Evolutionary conservation across 192 early-diverging fungal genomes (phyloP).

Genomic region (Coemansia sp.): DNA sequence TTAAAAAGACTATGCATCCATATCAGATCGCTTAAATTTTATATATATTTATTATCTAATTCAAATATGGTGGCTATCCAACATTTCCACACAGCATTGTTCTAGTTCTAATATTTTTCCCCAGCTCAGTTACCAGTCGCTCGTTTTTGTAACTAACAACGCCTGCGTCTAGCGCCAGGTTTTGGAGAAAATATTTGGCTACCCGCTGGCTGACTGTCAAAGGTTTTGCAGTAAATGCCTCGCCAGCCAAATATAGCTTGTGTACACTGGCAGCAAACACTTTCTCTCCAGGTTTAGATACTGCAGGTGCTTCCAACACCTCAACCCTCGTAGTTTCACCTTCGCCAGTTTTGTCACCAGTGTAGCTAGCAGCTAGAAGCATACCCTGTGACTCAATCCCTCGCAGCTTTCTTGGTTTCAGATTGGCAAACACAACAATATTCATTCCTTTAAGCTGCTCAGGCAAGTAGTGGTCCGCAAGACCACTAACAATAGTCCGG

Average conservation of each 20-base stretch:
- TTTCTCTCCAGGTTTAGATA: slow-evolving; percentile 16
- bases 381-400: slow-evolving; percentile 34
- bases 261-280: not conserved
- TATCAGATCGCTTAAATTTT: slow-evolving; percentile 11
- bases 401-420: slow-evolving; percentile 33
- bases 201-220: slow-evolving; percentile 17
- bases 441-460: slow-evolving; percentile 18
- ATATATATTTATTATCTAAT: not conserved
- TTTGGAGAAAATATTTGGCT: slow-evolving; percentile 12
- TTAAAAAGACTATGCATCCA: slow-evolving; percentile 36
- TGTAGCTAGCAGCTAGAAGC: slow-evolving; percentile 27
- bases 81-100: slow-evolving; percentile 14
- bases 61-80: slow-evolving; percentile 5
- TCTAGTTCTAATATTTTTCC: slow-evolving; percentile 6
- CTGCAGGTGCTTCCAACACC: slow-evolving; percentile 24
- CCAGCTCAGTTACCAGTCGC: slow-evolving; percentile 7
- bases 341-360: not conserved
- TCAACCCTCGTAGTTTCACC: slow-evolving; percentile 7
- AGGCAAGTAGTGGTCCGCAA: slow-evolving; percentile 24
- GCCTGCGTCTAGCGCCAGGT: slow-evolving; percentile 8
- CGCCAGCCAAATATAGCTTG: not conserved
- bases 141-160: slow-evolving; percentile 14
- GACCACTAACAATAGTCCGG: slow-evolving; percentile 30
- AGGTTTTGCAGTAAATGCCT: slow-evolving; percentile 1
- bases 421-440: slow-evolving; percentile 31